A percentile compares a stretch with the other conserved stretches of the same genome.
Evolutionary conservation across 345 rosid genomes (phyloP).

Genomic region (Iberis pinnata): DNA sequence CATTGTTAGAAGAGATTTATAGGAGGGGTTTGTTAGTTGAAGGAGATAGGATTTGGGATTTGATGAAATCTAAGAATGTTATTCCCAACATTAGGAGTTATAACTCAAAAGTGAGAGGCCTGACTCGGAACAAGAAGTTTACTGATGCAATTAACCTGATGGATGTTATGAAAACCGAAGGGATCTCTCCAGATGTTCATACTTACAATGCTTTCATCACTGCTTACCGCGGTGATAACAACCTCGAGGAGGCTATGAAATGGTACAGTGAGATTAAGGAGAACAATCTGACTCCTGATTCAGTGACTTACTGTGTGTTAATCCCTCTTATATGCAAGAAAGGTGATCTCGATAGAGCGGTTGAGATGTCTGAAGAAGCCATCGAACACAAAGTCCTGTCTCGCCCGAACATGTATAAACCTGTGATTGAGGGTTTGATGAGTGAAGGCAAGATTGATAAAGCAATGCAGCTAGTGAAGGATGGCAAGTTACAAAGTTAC

Average conservation of each 20-base stretch:
- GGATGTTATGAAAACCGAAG: conserved; percentile 41
- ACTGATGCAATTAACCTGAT: conserved; percentile 41
- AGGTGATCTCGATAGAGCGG: conserved; percentile 50
- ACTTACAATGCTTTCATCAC: conserved; percentile 52
- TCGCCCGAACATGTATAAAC: conserved; percentile 38
- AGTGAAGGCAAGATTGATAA: conserved; percentile 42
- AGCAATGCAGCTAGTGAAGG: conserved; percentile 51
- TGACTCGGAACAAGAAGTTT: conserved; percentile 37
- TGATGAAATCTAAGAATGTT: conserved; percentile 47
- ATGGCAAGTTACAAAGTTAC: conserved; percentile 38
- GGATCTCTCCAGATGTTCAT: conserved; percentile 39
- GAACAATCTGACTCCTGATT: conserved; percentile 29
- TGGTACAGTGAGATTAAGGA: conserved; percentile 47
- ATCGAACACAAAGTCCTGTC: conserved; percentile 27
- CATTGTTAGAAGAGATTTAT: conserved; percentile 45
- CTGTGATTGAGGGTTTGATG: conserved; percentile 45
- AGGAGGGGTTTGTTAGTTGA: conserved; percentile 40
- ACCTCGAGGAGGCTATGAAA: conserved; percentile 40
- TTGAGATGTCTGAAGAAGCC: conserved; percentile 39
- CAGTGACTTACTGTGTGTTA: conserved; percentile 34
- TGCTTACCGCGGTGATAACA: conserved; percentile 38
- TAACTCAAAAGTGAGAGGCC: conserved; percentile 49
- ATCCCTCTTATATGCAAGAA: conserved; percentile 42
- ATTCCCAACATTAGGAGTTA: conserved; percentile 52
- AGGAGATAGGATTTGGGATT: conserved; percentile 55